phyloP scores from a whole-genome alignment of 1,284 basidiomycete species.

The Ceratobasidium papillatum region DNA sequence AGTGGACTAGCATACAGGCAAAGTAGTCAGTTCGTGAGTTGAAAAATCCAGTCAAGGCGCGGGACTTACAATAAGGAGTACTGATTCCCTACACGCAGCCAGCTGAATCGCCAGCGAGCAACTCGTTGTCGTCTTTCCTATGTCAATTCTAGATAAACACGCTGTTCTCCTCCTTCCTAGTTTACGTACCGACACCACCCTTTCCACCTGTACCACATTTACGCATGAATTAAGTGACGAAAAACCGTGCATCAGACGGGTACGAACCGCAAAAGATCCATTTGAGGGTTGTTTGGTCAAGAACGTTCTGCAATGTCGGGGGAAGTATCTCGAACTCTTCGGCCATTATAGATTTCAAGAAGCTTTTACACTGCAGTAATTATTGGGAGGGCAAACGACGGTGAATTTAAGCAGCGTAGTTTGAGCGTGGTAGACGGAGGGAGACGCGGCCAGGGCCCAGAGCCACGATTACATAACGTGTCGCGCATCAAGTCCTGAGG shows the following conservation, averaged over 20 bases:
- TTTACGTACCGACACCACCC: constrained; percentile 85
- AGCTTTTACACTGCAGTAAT: neutral
- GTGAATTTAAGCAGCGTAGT: constrained; percentile 7
- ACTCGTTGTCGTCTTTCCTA: constrained; percentile 95
- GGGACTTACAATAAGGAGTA: constrained; percentile 85
- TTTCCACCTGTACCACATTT: constrained; percentile 74
- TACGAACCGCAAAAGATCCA: constrained; percentile 94
- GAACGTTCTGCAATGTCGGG: constrained; percentile 86
- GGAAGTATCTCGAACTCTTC: constrained; percentile 57
- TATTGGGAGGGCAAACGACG: neutral
- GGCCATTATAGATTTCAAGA: constrained; percentile 26
- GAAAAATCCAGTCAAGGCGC: too few relatives aligned
- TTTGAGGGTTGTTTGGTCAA: constrained; percentile 88
- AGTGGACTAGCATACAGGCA: constrained; percentile 73
- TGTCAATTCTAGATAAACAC: constrained; percentile 31
- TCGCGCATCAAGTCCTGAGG: neutral
- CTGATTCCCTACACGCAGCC: constrained; percentile 85
- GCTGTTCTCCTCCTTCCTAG: neutral
- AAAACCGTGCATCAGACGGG: constrained; percentile 32
- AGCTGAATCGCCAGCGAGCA: constrained; percentile 96
- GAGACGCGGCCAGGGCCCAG: constrained; percentile 27
- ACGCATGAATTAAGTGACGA: constrained; percentile 33
- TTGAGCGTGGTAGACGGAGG: neutral
- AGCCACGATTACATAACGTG: constrained; percentile 25
- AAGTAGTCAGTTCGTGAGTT: neutral